Evolutionary conservation across 148 eudicot genomes (phyloP).

Genomic region (Spergularia marina): DNA sequence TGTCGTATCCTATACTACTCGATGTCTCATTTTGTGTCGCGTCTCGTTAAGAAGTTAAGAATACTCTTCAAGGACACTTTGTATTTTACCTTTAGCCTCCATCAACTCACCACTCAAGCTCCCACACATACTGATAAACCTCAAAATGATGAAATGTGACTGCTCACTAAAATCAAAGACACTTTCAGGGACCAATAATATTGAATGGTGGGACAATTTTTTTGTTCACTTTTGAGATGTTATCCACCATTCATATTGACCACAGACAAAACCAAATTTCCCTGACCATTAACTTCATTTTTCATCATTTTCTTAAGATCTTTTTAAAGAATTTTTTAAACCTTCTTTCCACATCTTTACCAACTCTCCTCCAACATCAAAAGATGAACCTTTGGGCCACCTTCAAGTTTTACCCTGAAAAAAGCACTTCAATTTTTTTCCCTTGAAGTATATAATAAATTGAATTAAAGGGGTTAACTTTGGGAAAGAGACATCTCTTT

Average conservation of each 20-base stretch:
- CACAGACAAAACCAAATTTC: constrained; percentile 11
- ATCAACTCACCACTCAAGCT: constrained; percentile 8
- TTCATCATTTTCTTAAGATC: constrained; percentile 13
- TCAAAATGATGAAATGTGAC: constrained; percentile 13
- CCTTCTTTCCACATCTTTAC: neutral
- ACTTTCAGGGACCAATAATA: constrained; percentile 22
- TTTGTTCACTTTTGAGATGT: constrained; percentile 25
- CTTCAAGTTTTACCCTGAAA: constrained; percentile 1
- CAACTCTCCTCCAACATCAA: constrained; percentile 13
- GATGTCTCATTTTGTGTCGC: neutral
- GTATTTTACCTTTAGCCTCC: constrained; percentile 2
- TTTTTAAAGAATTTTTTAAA: neutral
- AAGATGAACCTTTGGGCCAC: constrained; percentile 20
- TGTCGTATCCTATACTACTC: neutral
- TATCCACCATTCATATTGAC: constrained; percentile 28
- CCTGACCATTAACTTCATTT: constrained; percentile 16
- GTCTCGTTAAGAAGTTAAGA: neutral
- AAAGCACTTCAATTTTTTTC: neutral
- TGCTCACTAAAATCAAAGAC: constrained; percentile 14
- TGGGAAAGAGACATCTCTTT: constrained; percentile 29
- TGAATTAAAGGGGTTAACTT: neutral
- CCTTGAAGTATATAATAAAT: too few relatives aligned
- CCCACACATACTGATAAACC: constrained; percentile 6
- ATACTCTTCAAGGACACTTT: constrained; percentile 3
- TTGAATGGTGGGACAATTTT: constrained; percentile 22